Evolutionary conservation across 2,329 filamentous ascomycete genomes (phyloP), one percentile per base, ranked within the genome.

Genomic region (Xylaria sp.): DNA sequence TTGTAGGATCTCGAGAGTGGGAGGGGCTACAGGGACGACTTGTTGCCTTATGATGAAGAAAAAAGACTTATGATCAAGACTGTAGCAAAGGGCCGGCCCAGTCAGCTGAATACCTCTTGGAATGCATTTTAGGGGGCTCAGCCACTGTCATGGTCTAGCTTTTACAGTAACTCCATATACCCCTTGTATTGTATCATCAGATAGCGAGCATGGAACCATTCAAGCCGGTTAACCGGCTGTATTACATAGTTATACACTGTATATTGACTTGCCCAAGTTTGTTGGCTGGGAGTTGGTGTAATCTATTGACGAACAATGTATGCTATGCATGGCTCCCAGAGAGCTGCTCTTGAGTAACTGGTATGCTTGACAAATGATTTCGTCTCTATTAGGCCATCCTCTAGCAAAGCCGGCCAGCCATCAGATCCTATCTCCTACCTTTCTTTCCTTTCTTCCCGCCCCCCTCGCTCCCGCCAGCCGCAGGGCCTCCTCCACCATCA

Each of bases 1-100:
- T 89, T 75, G 83, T 86, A 2, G 86, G 85, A 69, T 85, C 84
- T 20, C 78, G 81, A 62, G 86, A 88, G 78, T 89, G 87, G 87
- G 86, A 88, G 73, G 83, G 82, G 15, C 74, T 88, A 65, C 84
- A 87, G 76, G 85, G 85, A 52, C 79, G 82, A 54, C 75, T 82
- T 37, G 67, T 61, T 58, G 48, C 51, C n/a, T 57, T 69, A 44
- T 71, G 68, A 39, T 60, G 46, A 41, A 52, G 34, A 12, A 41
- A 41, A 4, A 58, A 34, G 41, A 51, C 10, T 68, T 61, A 41
- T 55, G 57, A 65, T 56, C 20, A 37, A 65, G 56, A 32, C 25
- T 69, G 66, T 56, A 44, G 12, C 25, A 56, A 46, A 15, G 60
- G 34, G 20, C 46, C 41, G 57, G 28, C 34, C 39, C 39, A 15